Evolutionary conservation across 2,329 filamentous ascomycete species (phyloP).

Genomic region (Phialocephala sp.): DNA sequence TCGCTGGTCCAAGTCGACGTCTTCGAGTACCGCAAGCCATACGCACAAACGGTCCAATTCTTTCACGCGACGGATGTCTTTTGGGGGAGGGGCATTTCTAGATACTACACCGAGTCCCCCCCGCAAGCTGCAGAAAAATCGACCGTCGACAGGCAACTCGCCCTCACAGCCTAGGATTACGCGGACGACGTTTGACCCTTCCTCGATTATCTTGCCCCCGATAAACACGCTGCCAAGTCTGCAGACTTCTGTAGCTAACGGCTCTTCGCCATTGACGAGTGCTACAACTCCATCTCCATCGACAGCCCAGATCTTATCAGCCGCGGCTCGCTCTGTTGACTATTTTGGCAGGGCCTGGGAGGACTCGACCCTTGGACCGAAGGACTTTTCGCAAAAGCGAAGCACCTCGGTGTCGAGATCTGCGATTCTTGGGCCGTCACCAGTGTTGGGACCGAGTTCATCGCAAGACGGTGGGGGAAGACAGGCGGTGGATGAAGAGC

Average conservation of each 20-base stretch:
- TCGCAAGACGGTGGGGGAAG: conserved; percentile 13
- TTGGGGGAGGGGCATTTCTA: conserved; percentile 28
- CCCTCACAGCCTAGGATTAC: conserved; percentile 28
- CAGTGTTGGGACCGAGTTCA: conserved; percentile 26
- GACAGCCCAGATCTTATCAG: conserved; percentile 42
- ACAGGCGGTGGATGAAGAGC: conserved; percentile 23
- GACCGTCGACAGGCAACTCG: conserved; percentile 34
- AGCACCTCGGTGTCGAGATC: conserved; percentile 33
- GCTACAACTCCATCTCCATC: conserved; percentile 41
- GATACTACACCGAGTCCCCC: conserved; percentile 29
- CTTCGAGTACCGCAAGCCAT: conserved; percentile 30
- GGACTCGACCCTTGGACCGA: conserved; percentile 32
- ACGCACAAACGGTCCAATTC: conserved; percentile 30
- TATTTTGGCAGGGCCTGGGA: conserved; percentile 42
- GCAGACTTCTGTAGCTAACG: conserved; percentile 34
- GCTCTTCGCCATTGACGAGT: conserved; percentile 38
- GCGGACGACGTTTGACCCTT: conserved; percentile 28
- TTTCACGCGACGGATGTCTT: conserved; percentile 33
- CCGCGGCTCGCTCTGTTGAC: conserved; percentile 40
- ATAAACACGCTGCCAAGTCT: conserved; percentile 41
- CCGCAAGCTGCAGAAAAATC: conserved; percentile 37
- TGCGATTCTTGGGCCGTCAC: conserved; percentile 29
- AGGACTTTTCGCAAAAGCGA: conserved; percentile 34
- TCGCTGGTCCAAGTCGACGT: conserved; percentile 36
- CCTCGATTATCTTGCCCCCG: conserved; percentile 36